These are phyloP conservation scores for Colletotrichum orchidophilum DNA, from an alignment of 2,329 filamentous ascomycete species.

Conservation along the genomic window DNA sequence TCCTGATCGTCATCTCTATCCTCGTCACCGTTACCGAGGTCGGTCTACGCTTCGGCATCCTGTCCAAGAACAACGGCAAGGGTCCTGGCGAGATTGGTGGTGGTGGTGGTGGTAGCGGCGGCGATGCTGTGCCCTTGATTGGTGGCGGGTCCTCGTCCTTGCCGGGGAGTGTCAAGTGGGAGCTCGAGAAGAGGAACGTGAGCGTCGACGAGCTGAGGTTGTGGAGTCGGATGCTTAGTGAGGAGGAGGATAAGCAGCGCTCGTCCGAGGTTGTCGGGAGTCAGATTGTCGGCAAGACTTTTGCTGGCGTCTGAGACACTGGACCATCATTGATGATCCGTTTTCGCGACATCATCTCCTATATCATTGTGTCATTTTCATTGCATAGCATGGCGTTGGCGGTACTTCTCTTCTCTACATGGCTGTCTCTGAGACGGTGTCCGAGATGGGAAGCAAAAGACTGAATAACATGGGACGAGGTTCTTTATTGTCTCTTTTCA, in stretches of 20 bases:
- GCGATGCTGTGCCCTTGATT: slow-evolving; percentile 12
- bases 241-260: slow-evolving; percentile 27
- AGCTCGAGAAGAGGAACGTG: slow-evolving; percentile 31
- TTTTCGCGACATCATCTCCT: background rate
- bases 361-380: background rate
- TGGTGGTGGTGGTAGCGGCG: too few species aligned
- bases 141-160: background rate
- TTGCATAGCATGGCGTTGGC: slow-evolving; percentile 30
- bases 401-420: background rate
- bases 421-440: background rate
- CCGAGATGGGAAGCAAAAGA: background rate
- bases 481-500: background rate
- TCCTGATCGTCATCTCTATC: slow-evolving; percentile 91
- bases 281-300: slow-evolving; percentile 31
- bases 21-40: slow-evolving; percentile 92
- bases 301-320: slow-evolving; percentile 27
- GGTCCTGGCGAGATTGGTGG: slow-evolving; percentile 4
- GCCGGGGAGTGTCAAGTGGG: slow-evolving; percentile 29
- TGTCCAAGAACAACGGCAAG: slow-evolving; percentile 54
- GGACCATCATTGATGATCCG: background rate
- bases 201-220: slow-evolving; percentile 35
- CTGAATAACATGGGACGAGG: background rate
- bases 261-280: slow-evolving; percentile 33
- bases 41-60: slow-evolving; percentile 81
- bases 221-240: slow-evolving; percentile 38